Percentiles rank a stretch among this genome's conserved stretches.
These are phyloP conservation scores for Aphanocladium album DNA, from an alignment of 2,329 filamentous ascomycete genomes.

Conservation along the genomic window DNA sequence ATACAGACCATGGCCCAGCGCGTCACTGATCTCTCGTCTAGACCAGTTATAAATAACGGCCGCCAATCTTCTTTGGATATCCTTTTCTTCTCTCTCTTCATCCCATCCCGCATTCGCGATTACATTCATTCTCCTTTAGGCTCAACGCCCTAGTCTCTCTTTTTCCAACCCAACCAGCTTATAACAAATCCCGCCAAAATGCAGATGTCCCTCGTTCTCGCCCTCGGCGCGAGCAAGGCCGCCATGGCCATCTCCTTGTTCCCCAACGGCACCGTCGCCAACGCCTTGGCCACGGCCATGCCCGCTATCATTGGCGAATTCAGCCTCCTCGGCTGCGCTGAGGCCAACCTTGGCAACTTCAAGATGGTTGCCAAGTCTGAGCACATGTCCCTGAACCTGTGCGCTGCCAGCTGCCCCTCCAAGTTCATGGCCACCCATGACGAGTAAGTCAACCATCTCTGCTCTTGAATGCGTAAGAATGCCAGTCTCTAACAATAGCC, in stretches of 20 bases:
- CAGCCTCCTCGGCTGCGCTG: slow-evolving; percentile 22
- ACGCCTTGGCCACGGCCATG: background rate
- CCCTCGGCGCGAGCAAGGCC: slow-evolving; percentile 27
- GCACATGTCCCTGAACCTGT: slow-evolving; percentile 21
- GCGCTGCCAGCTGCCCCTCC: slow-evolving; percentile 21
- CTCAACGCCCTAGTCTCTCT: slow-evolving; percentile 24
- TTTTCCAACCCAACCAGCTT: slow-evolving; percentile 12
- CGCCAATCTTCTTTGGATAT: slow-evolving; percentile 16
- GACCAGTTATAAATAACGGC: slow-evolving; percentile 24
- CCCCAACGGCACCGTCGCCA: background rate
- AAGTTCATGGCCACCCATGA: slow-evolving; percentile 23
- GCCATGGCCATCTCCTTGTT: slow-evolving; percentile 21
- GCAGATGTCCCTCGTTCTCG: slow-evolving; percentile 26
- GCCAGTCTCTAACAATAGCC: background rate
- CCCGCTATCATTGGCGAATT: slow-evolving; percentile 9
- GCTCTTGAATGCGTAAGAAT: background rate
- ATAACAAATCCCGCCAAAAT: slow-evolving; percentile 17
- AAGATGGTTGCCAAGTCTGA: slow-evolving; percentile 10
- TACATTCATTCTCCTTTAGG: slow-evolving; percentile 23
- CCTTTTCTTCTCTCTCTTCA: slow-evolving; percentile 12
- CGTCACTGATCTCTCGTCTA: background rate
- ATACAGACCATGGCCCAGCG: background rate
- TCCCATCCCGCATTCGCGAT: slow-evolving; percentile 26
- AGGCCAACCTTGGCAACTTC: slow-evolving; percentile 24
- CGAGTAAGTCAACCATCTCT: slow-evolving; percentile 16